Percentiles rank a stretch among this genome's conserved stretches.
phyloP scores from a whole-genome alignment of 371 early-diverging fungal genomes.

The Actinomortierella wolfii region DNA sequence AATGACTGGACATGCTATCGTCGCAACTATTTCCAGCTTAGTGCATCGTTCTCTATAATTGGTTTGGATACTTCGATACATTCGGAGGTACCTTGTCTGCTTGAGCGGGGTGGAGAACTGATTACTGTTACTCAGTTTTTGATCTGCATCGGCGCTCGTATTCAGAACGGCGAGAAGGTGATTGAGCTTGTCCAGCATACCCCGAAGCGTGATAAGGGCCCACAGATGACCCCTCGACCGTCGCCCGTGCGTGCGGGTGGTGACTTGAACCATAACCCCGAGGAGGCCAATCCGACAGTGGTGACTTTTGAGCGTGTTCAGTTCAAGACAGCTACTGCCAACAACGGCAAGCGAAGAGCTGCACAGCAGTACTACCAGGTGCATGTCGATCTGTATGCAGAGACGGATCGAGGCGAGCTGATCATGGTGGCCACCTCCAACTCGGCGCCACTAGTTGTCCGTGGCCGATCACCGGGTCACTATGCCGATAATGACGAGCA shows the following conservation, averaged over 20 bases:
- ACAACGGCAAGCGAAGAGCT: slow-evolving; percentile 88
- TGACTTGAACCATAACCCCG: slow-evolving; percentile 54
- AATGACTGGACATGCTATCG: slow-evolving; percentile 95
- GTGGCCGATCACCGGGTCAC: slow-evolving; percentile 95
- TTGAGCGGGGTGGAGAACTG: slow-evolving; percentile 56
- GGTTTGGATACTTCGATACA: slow-evolving; percentile 45
- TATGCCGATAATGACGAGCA: slow-evolving; percentile 68
- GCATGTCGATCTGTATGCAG: slow-evolving; percentile 71
- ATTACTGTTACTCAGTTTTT: slow-evolving; percentile 64
- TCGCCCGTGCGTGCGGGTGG: slow-evolving; percentile 68
- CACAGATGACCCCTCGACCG: slow-evolving; percentile 75
- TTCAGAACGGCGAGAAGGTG: slow-evolving; percentile 71
- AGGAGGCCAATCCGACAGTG: slow-evolving; percentile 61
- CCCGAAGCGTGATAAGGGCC: slow-evolving; percentile 93
- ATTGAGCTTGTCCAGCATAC: slow-evolving; percentile 93
- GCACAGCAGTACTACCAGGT: slow-evolving; percentile 92
- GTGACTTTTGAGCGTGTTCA: slow-evolving; percentile 92
- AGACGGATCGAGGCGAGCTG: slow-evolving; percentile 54
- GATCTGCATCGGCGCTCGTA: slow-evolving; percentile 76
- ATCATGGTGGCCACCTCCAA: slow-evolving; percentile 70
- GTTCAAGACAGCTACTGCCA: slow-evolving; percentile 95
- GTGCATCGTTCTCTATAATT: slow-evolving; percentile 71
- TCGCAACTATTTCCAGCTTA: slow-evolving; percentile 93
- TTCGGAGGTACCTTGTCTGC: slow-evolving; percentile 64
- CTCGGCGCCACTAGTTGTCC: slow-evolving; percentile 87